These are phyloP conservation scores for Candida nonsorbophila DNA, from an alignment of 805 yeast genomes.

Conservation along the genomic window DNA sequence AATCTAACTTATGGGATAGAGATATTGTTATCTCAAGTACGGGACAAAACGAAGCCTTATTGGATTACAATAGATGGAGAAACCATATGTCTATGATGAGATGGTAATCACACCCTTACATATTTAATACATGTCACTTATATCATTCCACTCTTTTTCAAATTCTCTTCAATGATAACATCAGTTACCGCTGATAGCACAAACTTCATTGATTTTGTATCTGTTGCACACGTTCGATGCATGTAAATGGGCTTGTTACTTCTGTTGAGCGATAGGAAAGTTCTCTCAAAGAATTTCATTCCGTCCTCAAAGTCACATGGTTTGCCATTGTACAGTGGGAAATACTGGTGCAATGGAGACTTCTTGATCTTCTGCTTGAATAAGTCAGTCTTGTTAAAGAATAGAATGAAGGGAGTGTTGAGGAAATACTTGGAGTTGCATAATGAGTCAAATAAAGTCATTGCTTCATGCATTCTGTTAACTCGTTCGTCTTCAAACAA, in stretches of 20 bases:
- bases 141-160: conserved; percentile 60
- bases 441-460: conserved; percentile 75
- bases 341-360: conserved; percentile 65
- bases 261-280: conserved; percentile 60
- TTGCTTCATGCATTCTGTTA: conserved; percentile 87
- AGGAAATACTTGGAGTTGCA: conserved; percentile 83
- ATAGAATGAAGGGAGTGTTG: conserved; percentile 82
- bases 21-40: conserved; percentile 80
- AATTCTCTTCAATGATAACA: conserved; percentile 76
- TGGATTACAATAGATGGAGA: conserved; percentile 83
- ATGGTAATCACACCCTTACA: conserved; percentile 43
- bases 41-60: conserved; percentile 80
- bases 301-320: conserved; percentile 64
- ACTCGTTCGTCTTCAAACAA: conserved; percentile 85
- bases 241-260: conserved; percentile 76
- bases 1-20: conserved; percentile 70
- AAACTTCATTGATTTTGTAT: conserved; percentile 80
- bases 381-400: conserved; percentile 83
- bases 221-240: conserved; percentile 95
- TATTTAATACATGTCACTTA: not conserved
- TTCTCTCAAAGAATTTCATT: conserved; percentile 61
- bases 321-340: conserved; percentile 70
- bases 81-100: conserved; percentile 87
- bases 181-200: conserved; percentile 92
- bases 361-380: conserved; percentile 63